Percentiles rank a stretch among this genome's conserved stretches.
These are phyloP conservation scores for Dioszegia hungarica DNA, from an alignment of 768 basidiomycete genomes.

Conservation along the genomic window DNA sequence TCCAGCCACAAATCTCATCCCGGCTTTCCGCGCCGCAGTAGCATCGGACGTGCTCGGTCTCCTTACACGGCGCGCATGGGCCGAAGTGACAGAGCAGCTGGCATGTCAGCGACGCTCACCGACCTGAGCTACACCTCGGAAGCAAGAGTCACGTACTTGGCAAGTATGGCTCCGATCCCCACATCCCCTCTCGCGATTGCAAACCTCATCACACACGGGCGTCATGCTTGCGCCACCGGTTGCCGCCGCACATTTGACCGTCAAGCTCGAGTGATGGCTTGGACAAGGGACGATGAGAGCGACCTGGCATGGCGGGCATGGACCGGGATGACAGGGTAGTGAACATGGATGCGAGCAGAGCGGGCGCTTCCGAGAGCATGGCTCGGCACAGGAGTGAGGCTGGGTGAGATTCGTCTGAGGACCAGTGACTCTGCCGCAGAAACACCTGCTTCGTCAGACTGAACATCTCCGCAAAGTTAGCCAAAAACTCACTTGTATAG, in stretches of 20 bases:
- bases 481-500: constrained; percentile 55
- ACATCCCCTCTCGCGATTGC: constrained; percentile 61
- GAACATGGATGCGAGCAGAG: background rate
- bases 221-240: constrained; percentile 32
- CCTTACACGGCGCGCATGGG: constrained; percentile 62
- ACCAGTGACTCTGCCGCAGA: constrained; percentile 13
- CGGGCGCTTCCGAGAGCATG: constrained; percentile 42
- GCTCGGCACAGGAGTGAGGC: constrained; percentile 50
- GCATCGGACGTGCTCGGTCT: constrained; percentile 59
- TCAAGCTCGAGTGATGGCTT: constrained; percentile 61
- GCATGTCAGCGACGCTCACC: constrained; percentile 1
- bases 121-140: background rate
- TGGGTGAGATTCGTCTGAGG: constrained; percentile 27
- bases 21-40: constrained; percentile 72
- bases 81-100: constrained; percentile 69
- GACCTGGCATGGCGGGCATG: constrained; percentile 88
- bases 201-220: constrained; percentile 44
- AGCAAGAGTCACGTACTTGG: constrained; percentile 33
- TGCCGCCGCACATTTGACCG: constrained; percentile 47
- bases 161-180: constrained; percentile 60
- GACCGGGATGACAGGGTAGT: constrained; percentile 79
- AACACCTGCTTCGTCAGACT: background rate
- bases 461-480: background rate
- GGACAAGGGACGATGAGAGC: constrained; percentile 72
- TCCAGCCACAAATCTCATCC: constrained; percentile 60